Evolutionary conservation across 352 stramenopile genomes (phyloP), one percentile per base, ranked within the genome.

Genomic region (Globisporangium irregulare): DNA sequence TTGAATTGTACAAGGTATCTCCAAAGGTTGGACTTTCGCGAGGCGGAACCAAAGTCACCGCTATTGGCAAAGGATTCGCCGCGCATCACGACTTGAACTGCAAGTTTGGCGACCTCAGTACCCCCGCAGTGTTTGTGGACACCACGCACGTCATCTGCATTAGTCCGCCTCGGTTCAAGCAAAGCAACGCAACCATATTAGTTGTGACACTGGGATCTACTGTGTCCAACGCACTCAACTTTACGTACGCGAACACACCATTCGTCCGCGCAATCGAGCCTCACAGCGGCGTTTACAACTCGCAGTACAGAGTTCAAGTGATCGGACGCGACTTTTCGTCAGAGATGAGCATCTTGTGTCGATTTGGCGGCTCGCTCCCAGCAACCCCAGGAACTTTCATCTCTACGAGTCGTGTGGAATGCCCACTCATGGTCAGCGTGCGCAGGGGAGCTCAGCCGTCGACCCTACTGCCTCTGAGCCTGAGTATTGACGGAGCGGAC

Each of bases 1-100:
- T 89, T 36, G 71, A 81, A 43, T 25, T 89, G 14, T 25, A 54
- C 36, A 46, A 24, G 22, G 62, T 71, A 9, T 0, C 7, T 6
- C 79, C 80, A 41, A 25, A 60, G 3, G 29, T 72, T 20, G 77
- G 79, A 36, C 58, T 79, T 25, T 32, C 62, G 38, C 62, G 63
- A 46, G 80, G 80, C 14, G 79, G 79, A 59, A 77, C 71, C 2
- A 25, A 38, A 48, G 62, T 84, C 2, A 29, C 70, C 15, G 50
- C 75, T 53, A 41, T 12, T 3, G 79, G 80, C 3, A 84, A 75
- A 64, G 78, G 75, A 2, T 87, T 89, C 22, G 27, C 73, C 18
- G 50, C 50, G 22, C 75, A 78, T 66, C 46, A 32, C 12, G 70
- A 75, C 1, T 62, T 89, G 43, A 56, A 29, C 6, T 89, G 79